Conservation (phyloP, 441 rosid species). For the Erodium texanum region DNA sequence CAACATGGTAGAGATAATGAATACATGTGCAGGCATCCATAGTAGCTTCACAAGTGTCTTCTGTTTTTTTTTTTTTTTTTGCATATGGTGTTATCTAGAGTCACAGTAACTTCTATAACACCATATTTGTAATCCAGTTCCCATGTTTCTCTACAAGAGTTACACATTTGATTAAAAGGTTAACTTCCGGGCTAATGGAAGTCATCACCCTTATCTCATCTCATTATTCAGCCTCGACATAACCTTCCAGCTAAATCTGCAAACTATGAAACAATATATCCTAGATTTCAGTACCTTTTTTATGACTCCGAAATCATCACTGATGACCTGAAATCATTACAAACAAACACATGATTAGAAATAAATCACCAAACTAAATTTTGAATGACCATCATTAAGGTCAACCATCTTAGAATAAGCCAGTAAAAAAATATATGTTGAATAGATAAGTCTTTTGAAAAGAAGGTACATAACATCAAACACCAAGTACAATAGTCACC, state of each 20-base stretch:
- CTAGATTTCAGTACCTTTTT: slow-evolving; percentile 54
- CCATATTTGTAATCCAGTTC: not conserved
- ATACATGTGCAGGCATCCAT: not conserved
- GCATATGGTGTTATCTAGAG: too few relatives aligned
- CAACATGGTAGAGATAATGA: not conserved
- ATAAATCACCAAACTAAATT: not conserved
- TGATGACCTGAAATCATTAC: slow-evolving; percentile 52
- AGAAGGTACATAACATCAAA: not conserved
- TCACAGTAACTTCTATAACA: too few relatives aligned
- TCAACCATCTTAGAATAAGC: not conserved
- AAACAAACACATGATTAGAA: slow-evolving; percentile 16
- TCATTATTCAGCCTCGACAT: not conserved
- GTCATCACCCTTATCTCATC: not conserved
- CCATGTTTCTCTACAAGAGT: not conserved
- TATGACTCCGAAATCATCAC: slow-evolving; percentile 75
- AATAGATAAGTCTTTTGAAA: not conserved
- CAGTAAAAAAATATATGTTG: not conserved
- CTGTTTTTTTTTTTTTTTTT: not conserved
- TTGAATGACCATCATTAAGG: not conserved
- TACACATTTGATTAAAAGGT: not conserved
- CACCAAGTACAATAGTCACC: not conserved
- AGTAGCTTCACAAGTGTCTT: not conserved
- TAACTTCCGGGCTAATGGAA: not conserved
- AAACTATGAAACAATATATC: not conserved
- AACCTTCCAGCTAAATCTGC: not conserved